Conservation (phyloP, 2,329 filamentous ascomycete genomes). For the Trichophyton benhamiae region DNA sequence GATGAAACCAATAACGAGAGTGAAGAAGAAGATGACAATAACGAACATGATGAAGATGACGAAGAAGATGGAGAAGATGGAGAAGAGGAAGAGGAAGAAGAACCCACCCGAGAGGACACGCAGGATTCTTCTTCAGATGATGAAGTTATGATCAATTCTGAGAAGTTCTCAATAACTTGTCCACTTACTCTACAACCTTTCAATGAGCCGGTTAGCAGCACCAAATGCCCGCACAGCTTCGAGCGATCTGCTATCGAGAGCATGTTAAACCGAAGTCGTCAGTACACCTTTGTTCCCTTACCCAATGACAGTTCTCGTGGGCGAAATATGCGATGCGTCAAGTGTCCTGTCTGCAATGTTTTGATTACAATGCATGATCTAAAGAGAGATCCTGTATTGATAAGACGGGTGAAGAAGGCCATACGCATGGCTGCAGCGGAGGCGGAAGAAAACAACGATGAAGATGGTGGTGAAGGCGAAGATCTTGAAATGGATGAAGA, state of each 20-base stretch:
- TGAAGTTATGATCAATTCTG: constrained; percentile 36
- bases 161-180: constrained; percentile 36
- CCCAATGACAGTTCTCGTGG: constrained; percentile 8
- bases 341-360: constrained; percentile 34
- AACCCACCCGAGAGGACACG: background rate
- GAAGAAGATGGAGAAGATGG: constrained; percentile 13
- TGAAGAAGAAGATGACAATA: background rate
- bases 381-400: constrained; percentile 28
- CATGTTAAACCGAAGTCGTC: constrained; percentile 29
- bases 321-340: constrained; percentile 19
- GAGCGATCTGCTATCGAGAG: constrained; percentile 35
- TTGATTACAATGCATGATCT: constrained; percentile 29
- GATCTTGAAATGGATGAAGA: constrained; percentile 16
- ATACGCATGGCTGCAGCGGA: constrained; percentile 19
- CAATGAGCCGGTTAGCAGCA: constrained; percentile 36
- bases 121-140: background rate
- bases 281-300: constrained; percentile 17
- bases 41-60: background rate
- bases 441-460: constrained; percentile 24
- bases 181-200: constrained; percentile 38
- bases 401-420: constrained; percentile 27
- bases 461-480: constrained; percentile 24
- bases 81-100: constrained; percentile 23
- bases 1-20: background rate
- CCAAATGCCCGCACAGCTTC: constrained; percentile 40